Conservation (phyloP, 176 grass and related monocot species). For the Triticum timopheevii region DNA sequence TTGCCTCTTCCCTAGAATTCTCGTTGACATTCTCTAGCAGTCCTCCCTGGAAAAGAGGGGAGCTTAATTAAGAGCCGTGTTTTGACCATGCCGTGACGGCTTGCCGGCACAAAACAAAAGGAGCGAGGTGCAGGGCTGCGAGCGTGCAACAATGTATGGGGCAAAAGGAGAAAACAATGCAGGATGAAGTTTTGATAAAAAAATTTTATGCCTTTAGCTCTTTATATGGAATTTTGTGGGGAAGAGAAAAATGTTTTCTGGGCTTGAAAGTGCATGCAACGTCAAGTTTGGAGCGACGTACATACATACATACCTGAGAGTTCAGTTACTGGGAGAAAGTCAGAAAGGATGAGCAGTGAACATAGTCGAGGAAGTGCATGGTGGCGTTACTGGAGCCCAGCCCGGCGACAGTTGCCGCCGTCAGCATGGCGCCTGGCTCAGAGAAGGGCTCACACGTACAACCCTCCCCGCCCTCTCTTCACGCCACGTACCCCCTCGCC, state of each 20-base stretch:
- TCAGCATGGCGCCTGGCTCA: constrained; percentile 30
- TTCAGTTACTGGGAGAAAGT: background rate
- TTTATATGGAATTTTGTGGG: too few relatives aligned
- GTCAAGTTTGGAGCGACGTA: background rate
- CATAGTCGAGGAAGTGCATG: background rate
- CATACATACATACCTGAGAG: background rate
- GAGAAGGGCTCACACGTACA: constrained; percentile 51
- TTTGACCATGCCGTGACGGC: background rate
- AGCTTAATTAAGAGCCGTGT: background rate
- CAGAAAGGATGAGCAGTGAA: background rate
- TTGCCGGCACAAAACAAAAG: background rate
- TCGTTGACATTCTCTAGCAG: background rate
- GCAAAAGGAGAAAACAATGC: too few relatives aligned
- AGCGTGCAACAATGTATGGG: background rate
- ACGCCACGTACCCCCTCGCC: background rate
- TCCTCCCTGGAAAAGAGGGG: background rate
- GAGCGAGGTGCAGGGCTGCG: background rate
- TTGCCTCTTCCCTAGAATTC: background rate
- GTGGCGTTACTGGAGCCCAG: background rate
- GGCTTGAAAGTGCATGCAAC: background rate
- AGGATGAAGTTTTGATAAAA: too few relatives aligned
- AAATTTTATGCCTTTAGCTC: too few relatives aligned
- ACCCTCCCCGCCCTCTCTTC: background rate
- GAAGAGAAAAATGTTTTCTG: background rate
- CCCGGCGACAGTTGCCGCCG: background rate